Conservation (phyloP, 441 rosid genomes). For the Mallotus repandus region DNA sequence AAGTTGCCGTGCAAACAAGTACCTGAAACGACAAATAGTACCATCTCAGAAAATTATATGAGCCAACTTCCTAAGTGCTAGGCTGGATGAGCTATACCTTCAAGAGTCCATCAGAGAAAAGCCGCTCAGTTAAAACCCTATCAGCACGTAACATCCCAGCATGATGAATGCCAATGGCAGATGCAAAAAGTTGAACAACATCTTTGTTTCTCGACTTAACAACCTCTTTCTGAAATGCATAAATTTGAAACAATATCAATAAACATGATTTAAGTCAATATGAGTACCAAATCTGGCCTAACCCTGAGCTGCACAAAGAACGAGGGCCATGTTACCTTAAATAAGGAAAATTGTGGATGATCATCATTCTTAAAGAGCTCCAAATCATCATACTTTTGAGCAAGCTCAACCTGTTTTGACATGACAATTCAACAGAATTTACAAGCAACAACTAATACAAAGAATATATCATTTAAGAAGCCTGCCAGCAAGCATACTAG, state of each 20-base stretch:
- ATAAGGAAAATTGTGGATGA: slow-evolving; percentile 67
- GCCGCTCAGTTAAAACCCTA: slow-evolving; percentile 91
- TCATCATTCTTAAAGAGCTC: slow-evolving; percentile 64
- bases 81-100: slow-evolving; percentile 50
- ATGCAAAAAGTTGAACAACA: slow-evolving; percentile 77
- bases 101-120: slow-evolving; percentile 90
- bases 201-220: slow-evolving; percentile 95
- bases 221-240: slow-evolving; percentile 74
- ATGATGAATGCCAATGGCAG: slow-evolving; percentile 89
- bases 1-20: slow-evolving; percentile 98
- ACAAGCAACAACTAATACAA: background rate
- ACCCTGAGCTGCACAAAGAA: background rate
- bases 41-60: slow-evolving; percentile 17
- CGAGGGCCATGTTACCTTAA: slow-evolving; percentile 51
- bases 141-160: slow-evolving; percentile 99
- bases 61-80: slow-evolving; percentile 22
- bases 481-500: slow-evolving; percentile 46
- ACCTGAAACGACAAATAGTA: slow-evolving; percentile 53
- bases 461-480: background rate
- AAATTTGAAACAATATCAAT: slow-evolving; percentile 21
- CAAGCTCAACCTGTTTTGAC: slow-evolving; percentile 73
- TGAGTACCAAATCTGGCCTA: background rate
- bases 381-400: slow-evolving; percentile 58
- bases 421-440: background rate
- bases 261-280: background rate